Percentiles rank a stretch among this genome's conserved stretches.
These are phyloP conservation scores for Pogostemon cablin DNA, from an alignment of 257 asterid genomes.

Conservation along the genomic window DNA sequence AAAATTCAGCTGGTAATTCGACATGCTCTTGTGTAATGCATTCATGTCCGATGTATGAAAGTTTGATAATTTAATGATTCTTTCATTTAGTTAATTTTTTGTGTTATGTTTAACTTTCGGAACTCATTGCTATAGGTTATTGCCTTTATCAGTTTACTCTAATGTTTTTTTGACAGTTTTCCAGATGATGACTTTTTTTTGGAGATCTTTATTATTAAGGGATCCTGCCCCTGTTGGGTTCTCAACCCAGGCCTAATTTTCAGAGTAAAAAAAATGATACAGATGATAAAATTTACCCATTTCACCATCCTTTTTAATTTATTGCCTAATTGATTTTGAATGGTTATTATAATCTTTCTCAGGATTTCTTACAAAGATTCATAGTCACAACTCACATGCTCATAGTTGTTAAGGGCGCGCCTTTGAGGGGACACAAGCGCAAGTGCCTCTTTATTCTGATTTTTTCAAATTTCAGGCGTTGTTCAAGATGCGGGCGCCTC, in stretches of 20 bases:
- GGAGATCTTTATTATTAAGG: neutral
- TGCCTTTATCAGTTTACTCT: neutral
- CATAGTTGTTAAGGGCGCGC: no score
- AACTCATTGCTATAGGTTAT: neutral
- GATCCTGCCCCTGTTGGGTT: conserved; percentile 15
- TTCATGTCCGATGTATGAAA: conserved; percentile 11
- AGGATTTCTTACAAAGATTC: conserved; percentile 1
- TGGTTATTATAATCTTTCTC: neutral
- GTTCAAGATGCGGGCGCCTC: no score
- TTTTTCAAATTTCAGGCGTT: no score
- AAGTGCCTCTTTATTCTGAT: no score
- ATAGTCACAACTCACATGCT: neutral
- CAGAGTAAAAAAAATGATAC: neutral
- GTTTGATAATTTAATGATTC: conserved; percentile 5
- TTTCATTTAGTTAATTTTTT: neutral
- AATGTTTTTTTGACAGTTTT: neutral
- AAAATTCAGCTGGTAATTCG: conserved; percentile 60
- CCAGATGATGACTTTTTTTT: neutral
- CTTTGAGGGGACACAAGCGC: no score
- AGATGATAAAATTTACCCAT: neutral
- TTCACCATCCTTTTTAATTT: neutral
- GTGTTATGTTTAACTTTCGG: neutral
- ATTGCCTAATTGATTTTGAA: neutral
- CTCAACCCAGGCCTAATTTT: neutral
- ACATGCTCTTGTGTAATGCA: neutral